A percentile compares a stretch with the other conserved stretches of the same genome.
These are phyloP conservation scores for Halenospora varia DNA, from an alignment of 495 filamentous ascomycete genomes.

Conservation along the genomic window DNA sequence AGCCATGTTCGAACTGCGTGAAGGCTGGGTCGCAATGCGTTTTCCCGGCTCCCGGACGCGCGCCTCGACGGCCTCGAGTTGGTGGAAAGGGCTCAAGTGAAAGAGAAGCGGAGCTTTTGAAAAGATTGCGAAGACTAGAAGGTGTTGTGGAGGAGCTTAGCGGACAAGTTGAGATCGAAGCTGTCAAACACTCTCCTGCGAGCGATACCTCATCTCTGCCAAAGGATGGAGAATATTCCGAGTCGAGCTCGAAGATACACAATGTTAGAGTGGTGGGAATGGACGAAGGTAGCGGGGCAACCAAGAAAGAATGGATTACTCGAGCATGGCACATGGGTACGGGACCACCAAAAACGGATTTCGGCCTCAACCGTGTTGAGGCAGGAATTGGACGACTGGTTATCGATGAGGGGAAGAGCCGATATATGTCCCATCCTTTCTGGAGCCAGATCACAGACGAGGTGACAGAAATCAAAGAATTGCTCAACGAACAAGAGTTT, in stretches of 20 bases:
- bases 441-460: slow-evolving; percentile 89
- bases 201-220: slow-evolving; percentile 24
- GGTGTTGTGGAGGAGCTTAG: slow-evolving; percentile 72
- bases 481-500: slow-evolving; percentile 34
- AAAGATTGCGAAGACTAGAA: slow-evolving; percentile 73
- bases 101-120: slow-evolving; percentile 72
- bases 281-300: slow-evolving; percentile 23
- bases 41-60: slow-evolving; percentile 78
- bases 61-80: slow-evolving; percentile 63
- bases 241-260: not conserved
- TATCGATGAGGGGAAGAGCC: slow-evolving; percentile 72
- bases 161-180: slow-evolving; percentile 45
- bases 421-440: slow-evolving; percentile 85
- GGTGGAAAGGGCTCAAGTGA: slow-evolving; percentile 42
- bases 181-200: slow-evolving; percentile 21
- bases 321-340: slow-evolving; percentile 16
- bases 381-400: slow-evolving; percentile 75
- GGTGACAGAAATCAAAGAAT: slow-evolving; percentile 43
- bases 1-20: slow-evolving; percentile 80
- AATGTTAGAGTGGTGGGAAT: slow-evolving; percentile 19
- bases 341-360: slow-evolving; percentile 25
- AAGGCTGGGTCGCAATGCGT: slow-evolving; percentile 76
- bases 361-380: slow-evolving; percentile 40
- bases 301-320: slow-evolving; percentile 24
- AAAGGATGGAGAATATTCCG: slow-evolving; percentile 25